Conservation (phyloP, 73 alveolate species). For the Paramecium bursaria region DNA sequence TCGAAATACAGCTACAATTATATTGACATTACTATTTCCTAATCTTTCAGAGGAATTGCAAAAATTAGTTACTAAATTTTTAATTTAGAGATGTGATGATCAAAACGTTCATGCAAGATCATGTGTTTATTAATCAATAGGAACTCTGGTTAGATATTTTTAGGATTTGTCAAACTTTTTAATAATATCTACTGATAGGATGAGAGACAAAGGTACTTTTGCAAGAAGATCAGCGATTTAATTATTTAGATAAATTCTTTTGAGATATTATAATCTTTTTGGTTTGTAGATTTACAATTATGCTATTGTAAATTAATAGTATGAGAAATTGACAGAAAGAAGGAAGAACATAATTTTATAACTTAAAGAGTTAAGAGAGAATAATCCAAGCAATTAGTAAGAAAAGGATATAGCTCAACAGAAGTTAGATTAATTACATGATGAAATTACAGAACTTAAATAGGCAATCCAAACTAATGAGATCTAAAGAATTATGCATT, state of each 20-base stretch:
- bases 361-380: too few relatives aligned
- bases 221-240: constrained; percentile 38
- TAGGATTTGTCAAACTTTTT: too few relatives aligned
- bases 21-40: not conserved
- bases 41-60: not conserved
- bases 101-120: constrained; percentile 49
- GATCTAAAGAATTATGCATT: too few relatives aligned
- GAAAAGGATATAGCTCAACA: too few relatives aligned
- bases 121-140: constrained; percentile 7
- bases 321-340: too few relatives aligned
- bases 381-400: too few relatives aligned
- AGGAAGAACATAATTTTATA: too few relatives aligned
- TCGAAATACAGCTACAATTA: constrained; percentile 21
- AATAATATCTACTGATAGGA: constrained; percentile 1
- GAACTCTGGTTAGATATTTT: not conserved
- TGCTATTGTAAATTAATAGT: too few relatives aligned
- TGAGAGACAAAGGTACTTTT: constrained; percentile 15
- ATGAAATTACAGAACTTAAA: too few relatives aligned
- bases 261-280: not conserved
- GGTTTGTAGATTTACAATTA: constrained; percentile 3
- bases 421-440: too few relatives aligned
- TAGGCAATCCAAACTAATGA: too few relatives aligned
- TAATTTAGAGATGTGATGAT: constrained; percentile 35
- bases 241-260: not conserved
- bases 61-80: not conserved